Conservation (phyloP, 1,284 basidiomycete species). For the Inonotus obliquus region DNA sequence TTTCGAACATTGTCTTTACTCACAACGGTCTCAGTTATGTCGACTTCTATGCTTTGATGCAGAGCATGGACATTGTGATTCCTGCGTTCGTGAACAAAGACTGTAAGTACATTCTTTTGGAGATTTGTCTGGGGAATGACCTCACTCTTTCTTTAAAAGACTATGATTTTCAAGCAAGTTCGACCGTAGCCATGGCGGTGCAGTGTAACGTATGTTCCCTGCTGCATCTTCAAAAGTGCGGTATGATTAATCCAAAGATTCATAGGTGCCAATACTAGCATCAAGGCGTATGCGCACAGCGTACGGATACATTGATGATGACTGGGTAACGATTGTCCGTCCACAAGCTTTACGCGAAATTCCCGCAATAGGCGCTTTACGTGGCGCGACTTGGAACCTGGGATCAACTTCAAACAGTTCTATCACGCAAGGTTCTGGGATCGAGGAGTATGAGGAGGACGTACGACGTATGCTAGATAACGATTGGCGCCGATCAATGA, state of each 20-base stretch:
- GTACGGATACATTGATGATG: slow-evolving; percentile 35
- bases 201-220: slow-evolving; percentile 30
- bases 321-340: slow-evolving; percentile 31
- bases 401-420: background rate
- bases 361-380: slow-evolving; percentile 31
- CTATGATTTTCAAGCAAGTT: slow-evolving; percentile 34
- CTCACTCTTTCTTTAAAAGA: slow-evolving; percentile 20
- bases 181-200: slow-evolving; percentile 34
- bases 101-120: slow-evolving; percentile 8
- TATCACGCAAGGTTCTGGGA: background rate
- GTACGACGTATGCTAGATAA: background rate
- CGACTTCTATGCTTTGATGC: slow-evolving; percentile 33
- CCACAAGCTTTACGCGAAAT: slow-evolving; percentile 36
- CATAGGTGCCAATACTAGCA: slow-evolving; percentile 33
- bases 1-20: slow-evolving; percentile 31
- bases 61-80: slow-evolving; percentile 34
- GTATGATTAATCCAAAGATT: background rate
- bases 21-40: slow-evolving; percentile 29
- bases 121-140: slow-evolving; percentile 14
- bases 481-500: background rate
- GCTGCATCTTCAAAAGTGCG: background rate
- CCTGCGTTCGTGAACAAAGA: slow-evolving; percentile 29
- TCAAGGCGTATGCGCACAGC: slow-evolving; percentile 31
- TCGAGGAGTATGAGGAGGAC: background rate
- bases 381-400: slow-evolving; percentile 21